Percentiles rank a stretch among this genome's conserved stretches.
These are phyloP conservation scores for Tetrahymena elliotti DNA, from an alignment of 73 alveolate genomes.

Conservation along the genomic window DNA sequence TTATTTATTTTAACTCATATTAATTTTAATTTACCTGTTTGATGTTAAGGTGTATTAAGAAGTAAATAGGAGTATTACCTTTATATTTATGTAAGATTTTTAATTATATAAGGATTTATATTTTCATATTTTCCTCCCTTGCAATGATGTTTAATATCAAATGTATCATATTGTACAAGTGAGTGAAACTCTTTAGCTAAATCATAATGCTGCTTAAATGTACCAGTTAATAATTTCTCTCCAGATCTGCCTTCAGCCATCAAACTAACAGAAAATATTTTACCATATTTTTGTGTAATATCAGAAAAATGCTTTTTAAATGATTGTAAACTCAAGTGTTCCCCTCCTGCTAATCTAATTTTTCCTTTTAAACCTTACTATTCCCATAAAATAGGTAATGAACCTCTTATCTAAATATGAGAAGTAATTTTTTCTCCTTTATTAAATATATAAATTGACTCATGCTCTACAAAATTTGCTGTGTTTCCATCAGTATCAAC, in stretches of 20 bases:
- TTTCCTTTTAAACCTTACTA: conserved; percentile 54
- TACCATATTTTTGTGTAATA: conserved; percentile 63
- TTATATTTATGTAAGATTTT: neutral
- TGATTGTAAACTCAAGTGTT: conserved; percentile 62
- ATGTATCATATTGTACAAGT: neutral
- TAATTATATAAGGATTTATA: neutral
- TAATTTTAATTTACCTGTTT: neutral
- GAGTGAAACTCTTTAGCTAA: neutral
- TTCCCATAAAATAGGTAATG: conserved; percentile 91
- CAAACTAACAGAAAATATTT: conserved; percentile 24
- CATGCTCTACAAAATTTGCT: conserved; percentile 90
- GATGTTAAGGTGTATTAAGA: neutral
- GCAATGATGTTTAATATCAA: neutral
- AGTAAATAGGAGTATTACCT: neutral
- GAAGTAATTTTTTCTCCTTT: conserved; percentile 44
- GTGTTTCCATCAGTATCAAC: conserved; percentile 90
- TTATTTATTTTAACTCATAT: neutral
- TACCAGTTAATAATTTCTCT: neutral
- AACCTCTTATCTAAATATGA: conserved; percentile 78
- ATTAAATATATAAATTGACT: conserved; percentile 63
- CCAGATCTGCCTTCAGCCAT: neutral
- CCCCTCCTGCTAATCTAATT: conserved; percentile 65
- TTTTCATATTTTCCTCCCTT: neutral
- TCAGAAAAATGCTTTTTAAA: conserved; percentile 79
- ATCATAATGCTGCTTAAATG: neutral